These are phyloP conservation scores for Casuarina glauca DNA, from an alignment of 306 rosid genomes.

Conservation along the genomic window DNA sequence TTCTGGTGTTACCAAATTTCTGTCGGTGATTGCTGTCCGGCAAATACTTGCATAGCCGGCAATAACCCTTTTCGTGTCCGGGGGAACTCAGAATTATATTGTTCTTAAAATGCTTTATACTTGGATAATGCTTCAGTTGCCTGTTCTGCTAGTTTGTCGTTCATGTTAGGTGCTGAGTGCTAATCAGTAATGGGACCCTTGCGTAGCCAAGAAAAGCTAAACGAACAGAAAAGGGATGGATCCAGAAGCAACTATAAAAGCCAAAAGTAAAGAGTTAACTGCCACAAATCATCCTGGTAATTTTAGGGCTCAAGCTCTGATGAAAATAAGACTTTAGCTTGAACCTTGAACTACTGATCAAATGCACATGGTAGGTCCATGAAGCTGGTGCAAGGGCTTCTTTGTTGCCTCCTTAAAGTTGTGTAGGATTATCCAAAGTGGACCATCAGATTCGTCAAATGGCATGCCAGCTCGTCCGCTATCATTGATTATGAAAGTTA, in stretches of 20 bases:
- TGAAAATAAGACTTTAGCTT: neutral
- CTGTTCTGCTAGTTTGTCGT: too few species aligned
- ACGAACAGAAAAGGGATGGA: too few species aligned
- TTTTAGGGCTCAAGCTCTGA: neutral
- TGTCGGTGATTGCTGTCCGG: neutral
- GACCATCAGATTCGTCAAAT: neutral
- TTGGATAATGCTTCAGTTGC: neutral
- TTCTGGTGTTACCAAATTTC: neutral
- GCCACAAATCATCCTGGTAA: neutral
- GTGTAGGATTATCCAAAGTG: neutral
- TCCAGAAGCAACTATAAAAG: neutral
- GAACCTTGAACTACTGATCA: neutral
- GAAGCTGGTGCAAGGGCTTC: neutral
- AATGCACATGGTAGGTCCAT: conserved; percentile 10
- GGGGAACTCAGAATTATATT: neutral
- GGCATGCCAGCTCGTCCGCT: neutral
- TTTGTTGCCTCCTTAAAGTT: neutral
- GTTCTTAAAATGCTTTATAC: neutral
- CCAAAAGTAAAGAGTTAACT: neutral
- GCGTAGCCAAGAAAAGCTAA: too few species aligned
- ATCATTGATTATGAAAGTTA: neutral
- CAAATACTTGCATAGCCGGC: neutral
- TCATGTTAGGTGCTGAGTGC: neutral
- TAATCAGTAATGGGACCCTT: neutral
- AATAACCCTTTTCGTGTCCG: neutral